Percentiles rank a stretch among this genome's conserved stretches.
Conservation (phyloP, 495 filamentous ascomycete genomes). For the Penicillium lagena region DNA sequence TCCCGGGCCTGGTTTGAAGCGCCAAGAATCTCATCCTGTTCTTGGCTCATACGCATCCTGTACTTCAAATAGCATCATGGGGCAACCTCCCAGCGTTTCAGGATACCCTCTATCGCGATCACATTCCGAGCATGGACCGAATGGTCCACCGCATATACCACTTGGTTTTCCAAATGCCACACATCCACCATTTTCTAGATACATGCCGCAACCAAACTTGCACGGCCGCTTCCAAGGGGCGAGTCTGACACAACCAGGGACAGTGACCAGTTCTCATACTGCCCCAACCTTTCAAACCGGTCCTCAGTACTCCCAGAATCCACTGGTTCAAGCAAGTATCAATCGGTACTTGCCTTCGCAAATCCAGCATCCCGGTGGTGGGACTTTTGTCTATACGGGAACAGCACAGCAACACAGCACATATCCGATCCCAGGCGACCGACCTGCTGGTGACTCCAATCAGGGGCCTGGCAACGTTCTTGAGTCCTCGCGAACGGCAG, state of each 20-base stretch:
- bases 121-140: conserved; percentile 7
- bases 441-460: background rate
- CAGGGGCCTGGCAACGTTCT: background rate
- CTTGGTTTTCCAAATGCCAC: too few species aligned
- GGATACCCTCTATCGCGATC: conserved; percentile 4
- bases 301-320: conserved; percentile 8
- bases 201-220: conserved; percentile 2
- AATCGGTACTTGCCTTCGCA: conserved; percentile 7
- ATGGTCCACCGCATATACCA: background rate
- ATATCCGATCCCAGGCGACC: background rate
- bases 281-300: background rate
- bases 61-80: background rate
- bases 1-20: conserved; percentile 49
- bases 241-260: conserved; percentile 5
- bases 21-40: conserved; percentile 5
- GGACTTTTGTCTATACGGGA: background rate
- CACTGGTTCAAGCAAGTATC: conserved; percentile 3
- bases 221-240: conserved; percentile 8
- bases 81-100: background rate
- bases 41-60: background rate
- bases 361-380: background rate
- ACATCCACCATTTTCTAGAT: conserved; percentile 6
- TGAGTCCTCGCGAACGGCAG: background rate
- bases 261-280: conserved; percentile 1
- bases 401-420: background rate